phyloP scores from a whole-genome alignment of 306 rosid species.

The Argentina anserina region DNA sequence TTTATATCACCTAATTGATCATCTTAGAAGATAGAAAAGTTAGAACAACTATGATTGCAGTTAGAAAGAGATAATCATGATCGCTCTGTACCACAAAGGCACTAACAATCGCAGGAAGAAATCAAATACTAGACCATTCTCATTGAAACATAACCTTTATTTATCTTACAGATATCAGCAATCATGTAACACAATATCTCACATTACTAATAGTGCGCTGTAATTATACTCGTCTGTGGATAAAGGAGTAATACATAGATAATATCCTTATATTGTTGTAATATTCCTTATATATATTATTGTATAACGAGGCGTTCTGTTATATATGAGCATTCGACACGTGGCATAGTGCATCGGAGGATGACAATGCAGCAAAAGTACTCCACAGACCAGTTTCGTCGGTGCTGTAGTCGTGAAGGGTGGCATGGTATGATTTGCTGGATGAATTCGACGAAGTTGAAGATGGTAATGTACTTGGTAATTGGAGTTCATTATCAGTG shows the following conservation, averaged over 20 bases:
- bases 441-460: constrained; percentile 40
- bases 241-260: not conserved
- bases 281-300: too few relatives aligned
- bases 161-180: constrained; percentile 7
- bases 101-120: not conserved
- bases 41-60: constrained; percentile 33
- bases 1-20: constrained; percentile 37
- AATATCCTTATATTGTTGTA: constrained; percentile 6
- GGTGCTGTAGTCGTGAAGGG: constrained; percentile 24
- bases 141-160: constrained; percentile 40
- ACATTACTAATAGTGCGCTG: constrained; percentile 17
- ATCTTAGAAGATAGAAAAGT: constrained; percentile 29
- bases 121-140: constrained; percentile 50
- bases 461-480: constrained; percentile 46
- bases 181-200: not conserved
- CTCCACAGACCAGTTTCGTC: constrained; percentile 76
- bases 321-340: constrained; percentile 45
- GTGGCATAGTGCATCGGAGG: constrained; percentile 63
- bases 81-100: constrained; percentile 23
- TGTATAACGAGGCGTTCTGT: constrained; percentile 11
- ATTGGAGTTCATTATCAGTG: constrained; percentile 38
- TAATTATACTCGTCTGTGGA: constrained; percentile 17
- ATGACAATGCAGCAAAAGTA: constrained; percentile 44
- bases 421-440: constrained; percentile 28
- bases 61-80: constrained; percentile 13